Base-by-base conservation (phyloP, 805 yeast species). In the Cyberlindnera xylosilytica region DNA sequence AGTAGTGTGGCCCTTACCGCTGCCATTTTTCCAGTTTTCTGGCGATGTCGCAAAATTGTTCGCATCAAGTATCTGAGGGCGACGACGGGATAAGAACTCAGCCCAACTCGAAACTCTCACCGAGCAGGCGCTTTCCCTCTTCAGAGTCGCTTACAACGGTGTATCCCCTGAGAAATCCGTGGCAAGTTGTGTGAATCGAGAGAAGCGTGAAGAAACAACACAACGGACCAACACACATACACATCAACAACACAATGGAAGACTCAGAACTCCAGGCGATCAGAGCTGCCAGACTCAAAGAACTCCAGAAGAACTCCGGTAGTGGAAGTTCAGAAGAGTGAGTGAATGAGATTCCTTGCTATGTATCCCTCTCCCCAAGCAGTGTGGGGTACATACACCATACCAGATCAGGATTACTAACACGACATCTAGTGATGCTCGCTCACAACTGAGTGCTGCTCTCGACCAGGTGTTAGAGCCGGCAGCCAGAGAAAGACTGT, bases 221-320 rank as follows among this genome's bases (percentile, higher is more conserved):
- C 18, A 29, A 18, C n/a, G 6, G 32, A 15, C 24, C 24, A 8
- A 22, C 7, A 22, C 10, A 7, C 24, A 22, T 22, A 22, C 24
- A 22, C 32, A 29, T 26, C 19, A 30, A 20, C 9, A 23, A 2
- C 36, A 24, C 9, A 9, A 88, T 89, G 96, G 96, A 87, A 55
- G 91, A 88, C 60, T 65, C 80, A 18, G 99, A 91, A 63, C 69
- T 91, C 45, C 80, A 83, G 53, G 97, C 97, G 24, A 86, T 91
- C 50, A 78, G 98, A 54, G 88, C 87, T 34, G 97, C 97, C n/a
- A 77, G 98, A 52, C 65, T 91, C 53, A 82, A 83, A 19, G 96
- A 91, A 63, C 69, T 91, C 48, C 95, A 86, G 61, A 70, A 74
- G 47, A 73, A 72, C 46, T 62, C 75, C 1, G 75, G 74, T 4